Evolutionary conservation across 1,139 yeast species (phyloP), one percentile per base, ranked within the genome.

Genomic region (Yamadazyma trypodendri): DNA sequence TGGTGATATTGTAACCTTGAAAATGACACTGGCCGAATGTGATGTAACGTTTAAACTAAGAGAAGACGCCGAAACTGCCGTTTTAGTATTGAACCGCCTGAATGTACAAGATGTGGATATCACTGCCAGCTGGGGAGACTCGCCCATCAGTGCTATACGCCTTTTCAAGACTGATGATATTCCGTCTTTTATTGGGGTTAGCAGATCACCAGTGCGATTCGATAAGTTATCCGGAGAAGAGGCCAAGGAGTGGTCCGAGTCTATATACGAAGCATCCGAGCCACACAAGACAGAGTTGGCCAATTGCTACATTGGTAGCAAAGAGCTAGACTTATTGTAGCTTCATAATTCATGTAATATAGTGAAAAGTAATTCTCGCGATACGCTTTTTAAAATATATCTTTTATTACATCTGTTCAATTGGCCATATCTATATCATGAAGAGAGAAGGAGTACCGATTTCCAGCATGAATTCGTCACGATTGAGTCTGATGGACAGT

Each of bases 1-100:
- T 52, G 77, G 77, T 1, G 64, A 67, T 41, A 57, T 71, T 6
- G 31, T 60, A 9, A 48, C 47, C 35, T 55, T 62, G 30, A 45
- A 41, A 38, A 34, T 65, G 22, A 55, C 60, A 44, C 39, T 44
- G n/a, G 43, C 52, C 29, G 38, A 47, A 2, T 71, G 63, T 3
- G 45, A 42, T 31, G 50, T 66, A 4, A 60, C 56, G 35, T 70
- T 52, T 40, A 49, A 56, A 16, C 45, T 50, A 10, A 52, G 77
- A 25, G 48, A 60, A 4, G 55, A 66, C 7, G 75, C 76, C 0
- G 72, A 68, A 39, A 33, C 48, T 3, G 75, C 75, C 0, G 35
- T 69, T 10, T 31, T 65, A 7, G 55, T 53, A 34, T 47, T 66
- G 54, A 57, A 66, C 47, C 70, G 71, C 1, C 34, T 52, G 10